phyloP scores from a whole-genome alignment of 768 basidiomycete species.

The Mycena rosella region DNA sequence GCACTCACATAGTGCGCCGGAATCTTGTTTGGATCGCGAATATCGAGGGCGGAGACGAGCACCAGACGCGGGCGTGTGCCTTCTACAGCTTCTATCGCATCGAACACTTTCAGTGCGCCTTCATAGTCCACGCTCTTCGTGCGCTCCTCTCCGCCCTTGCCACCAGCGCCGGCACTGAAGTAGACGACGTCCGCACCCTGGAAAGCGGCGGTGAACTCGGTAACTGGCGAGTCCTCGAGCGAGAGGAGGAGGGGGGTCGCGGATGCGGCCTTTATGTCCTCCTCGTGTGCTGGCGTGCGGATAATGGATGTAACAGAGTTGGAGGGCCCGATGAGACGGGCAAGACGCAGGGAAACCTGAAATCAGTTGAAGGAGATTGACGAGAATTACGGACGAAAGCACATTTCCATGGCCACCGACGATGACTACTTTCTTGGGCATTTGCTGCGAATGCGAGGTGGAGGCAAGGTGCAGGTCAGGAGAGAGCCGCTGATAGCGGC shows the following conservation, averaged over 20 bases:
- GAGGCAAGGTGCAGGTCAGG: too few relatives aligned
- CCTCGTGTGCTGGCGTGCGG: slow-evolving; percentile 58
- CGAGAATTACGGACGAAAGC: not conserved
- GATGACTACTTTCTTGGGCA: slow-evolving; percentile 60
- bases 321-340: slow-evolving; percentile 19
- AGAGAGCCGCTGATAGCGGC: too few relatives aligned
- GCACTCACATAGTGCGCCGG: slow-evolving; percentile 65
- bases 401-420: slow-evolving; percentile 69
- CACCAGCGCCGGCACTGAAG: slow-evolving; percentile 66
- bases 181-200: slow-evolving; percentile 55
- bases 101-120: slow-evolving; percentile 77
- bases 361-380: not conserved
- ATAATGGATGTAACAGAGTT: slow-evolving; percentile 59
- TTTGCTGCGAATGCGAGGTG: slow-evolving; percentile 11
- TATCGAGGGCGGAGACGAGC: slow-evolving; percentile 70
- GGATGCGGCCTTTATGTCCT: slow-evolving; percentile 58
- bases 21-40: slow-evolving; percentile 62
- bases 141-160: slow-evolving; percentile 66
- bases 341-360: slow-evolving; percentile 27
- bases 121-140: slow-evolving; percentile 72
- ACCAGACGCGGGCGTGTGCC: slow-evolving; percentile 66
- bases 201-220: slow-evolving; percentile 63
- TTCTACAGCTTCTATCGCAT: slow-evolving; percentile 69
- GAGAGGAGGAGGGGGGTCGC: slow-evolving; percentile 67
- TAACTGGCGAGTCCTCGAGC: slow-evolving; percentile 63